phyloP scores from a whole-genome alignment of 2,329 filamentous ascomycete species.

The Chaetomium sp. region DNA sequence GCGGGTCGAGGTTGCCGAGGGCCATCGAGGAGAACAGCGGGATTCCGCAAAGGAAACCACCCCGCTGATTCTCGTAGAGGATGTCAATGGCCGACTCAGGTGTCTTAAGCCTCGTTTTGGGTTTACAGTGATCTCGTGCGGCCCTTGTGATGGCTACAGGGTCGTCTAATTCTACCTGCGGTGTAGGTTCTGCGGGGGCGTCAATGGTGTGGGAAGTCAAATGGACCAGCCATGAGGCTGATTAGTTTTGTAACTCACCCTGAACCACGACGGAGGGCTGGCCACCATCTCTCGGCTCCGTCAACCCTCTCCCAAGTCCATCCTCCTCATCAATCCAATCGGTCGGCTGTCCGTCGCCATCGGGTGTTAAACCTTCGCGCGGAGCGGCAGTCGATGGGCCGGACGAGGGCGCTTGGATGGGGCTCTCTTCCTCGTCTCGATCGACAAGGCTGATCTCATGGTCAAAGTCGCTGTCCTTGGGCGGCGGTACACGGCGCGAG shows the following conservation, averaged over 20 bases:
- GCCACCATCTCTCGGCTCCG: background rate
- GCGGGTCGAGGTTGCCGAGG: slow-evolving; percentile 76
- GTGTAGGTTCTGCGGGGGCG: slow-evolving; percentile 16
- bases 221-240: background rate
- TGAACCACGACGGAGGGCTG: slow-evolving; percentile 18
- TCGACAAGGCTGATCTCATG: slow-evolving; percentile 64
- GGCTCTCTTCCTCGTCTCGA: slow-evolving; percentile 16
- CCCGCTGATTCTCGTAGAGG: slow-evolving; percentile 92
- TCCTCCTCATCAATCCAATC: background rate
- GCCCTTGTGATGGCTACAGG: slow-evolving; percentile 4
- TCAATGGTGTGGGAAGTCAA: background rate
- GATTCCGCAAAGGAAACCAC: slow-evolving; percentile 80
- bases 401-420: slow-evolving; percentile 4
- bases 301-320: background rate
- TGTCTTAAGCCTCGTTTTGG: slow-evolving; percentile 22
- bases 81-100: slow-evolving; percentile 66
- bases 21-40: slow-evolving; percentile 84
- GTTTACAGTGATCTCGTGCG: slow-evolving; percentile 30
- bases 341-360: background rate
- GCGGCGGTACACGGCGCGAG: slow-evolving; percentile 48
- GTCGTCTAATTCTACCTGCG: slow-evolving; percentile 13
- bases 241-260: slow-evolving; percentile 8
- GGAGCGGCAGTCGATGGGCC: slow-evolving; percentile 11
- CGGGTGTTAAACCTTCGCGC: background rate
- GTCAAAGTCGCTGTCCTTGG: slow-evolving; percentile 58